Evolutionary conservation across 768 basidiomycete species (phyloP).

Genomic region (Candolleomyces eurysporus): DNA sequence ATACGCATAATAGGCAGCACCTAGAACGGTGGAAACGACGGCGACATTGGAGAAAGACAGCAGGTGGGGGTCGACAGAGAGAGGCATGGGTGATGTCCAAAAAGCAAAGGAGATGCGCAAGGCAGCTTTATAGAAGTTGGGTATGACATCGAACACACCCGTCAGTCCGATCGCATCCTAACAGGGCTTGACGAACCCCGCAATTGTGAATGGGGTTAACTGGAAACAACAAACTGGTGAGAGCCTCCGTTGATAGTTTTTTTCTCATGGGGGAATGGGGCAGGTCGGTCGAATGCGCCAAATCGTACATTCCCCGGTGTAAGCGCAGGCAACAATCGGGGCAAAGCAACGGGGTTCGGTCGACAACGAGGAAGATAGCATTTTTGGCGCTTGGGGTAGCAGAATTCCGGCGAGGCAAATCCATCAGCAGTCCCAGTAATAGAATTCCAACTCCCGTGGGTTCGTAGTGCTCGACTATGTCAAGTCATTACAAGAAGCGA

Average conservation of each 20-base stretch:
- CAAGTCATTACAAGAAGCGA: conserved; percentile 30
- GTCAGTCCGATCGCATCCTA: conserved; percentile 11
- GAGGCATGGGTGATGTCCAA: conserved; percentile 7
- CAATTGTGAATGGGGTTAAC: conserved; percentile 8
- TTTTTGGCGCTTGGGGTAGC: conserved; percentile 19
- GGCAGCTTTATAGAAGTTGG: conserved; percentile 20
- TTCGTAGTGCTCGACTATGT: conserved; percentile 27
- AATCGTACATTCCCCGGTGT: conserved; percentile 8
- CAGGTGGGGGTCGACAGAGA: conserved; percentile 9
- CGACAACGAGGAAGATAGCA: conserved; percentile 9
- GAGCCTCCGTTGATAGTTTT: background rate
- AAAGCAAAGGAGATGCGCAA: conserved; percentile 10
- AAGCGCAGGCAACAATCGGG: conserved; percentile 1
- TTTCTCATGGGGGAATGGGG: conserved; percentile 7
- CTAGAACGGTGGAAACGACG: conserved; percentile 9
- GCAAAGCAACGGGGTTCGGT: background rate
- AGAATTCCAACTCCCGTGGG: conserved; percentile 20
- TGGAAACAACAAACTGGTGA: conserved; percentile 6
- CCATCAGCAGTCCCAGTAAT: conserved; percentile 17
- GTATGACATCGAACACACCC: conserved; percentile 29
- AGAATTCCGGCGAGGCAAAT: conserved; percentile 13
- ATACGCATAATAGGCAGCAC: conserved; percentile 20
- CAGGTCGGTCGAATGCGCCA: background rate
- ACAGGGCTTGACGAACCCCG: conserved; percentile 3
- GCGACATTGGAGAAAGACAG: conserved; percentile 2